Percentiles rank a stretch among this genome's conserved stretches.
Evolutionary conservation across 306 rosid species (phyloP).

Genomic region (Cyclanthera cordifolia): DNA sequence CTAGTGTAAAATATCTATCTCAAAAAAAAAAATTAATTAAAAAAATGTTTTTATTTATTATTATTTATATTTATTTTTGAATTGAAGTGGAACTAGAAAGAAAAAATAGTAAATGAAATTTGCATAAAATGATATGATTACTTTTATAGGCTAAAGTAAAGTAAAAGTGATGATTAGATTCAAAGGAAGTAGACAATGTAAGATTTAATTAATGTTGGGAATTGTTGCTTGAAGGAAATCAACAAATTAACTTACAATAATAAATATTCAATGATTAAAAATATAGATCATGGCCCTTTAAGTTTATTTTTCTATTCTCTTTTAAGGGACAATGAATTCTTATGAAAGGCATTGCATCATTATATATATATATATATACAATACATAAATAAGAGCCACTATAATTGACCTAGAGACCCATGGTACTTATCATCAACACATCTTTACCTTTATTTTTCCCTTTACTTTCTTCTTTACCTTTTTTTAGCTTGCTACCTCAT

Average conservation of each 20-base stretch:
- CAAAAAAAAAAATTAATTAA: too few relatives aligned
- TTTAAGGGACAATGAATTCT: background rate
- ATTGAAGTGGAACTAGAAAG: too few relatives aligned
- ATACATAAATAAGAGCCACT: background rate
- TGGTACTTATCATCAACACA: background rate
- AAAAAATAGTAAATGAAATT: too few relatives aligned
- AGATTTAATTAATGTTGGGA: background rate
- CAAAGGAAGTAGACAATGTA: background rate
- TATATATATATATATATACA: background rate
- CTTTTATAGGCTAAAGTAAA: background rate
- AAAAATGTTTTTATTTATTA: too few relatives aligned
- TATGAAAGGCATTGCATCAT: conserved; percentile 12
- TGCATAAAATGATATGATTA: too few relatives aligned
- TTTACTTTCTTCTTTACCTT: background rate
- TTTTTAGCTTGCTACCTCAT: background rate
- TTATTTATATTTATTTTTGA: too few relatives aligned
- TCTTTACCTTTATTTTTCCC: background rate
- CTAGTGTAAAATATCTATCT: too few relatives aligned
- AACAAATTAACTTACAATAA: background rate
- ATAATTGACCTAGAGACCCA: conserved; percentile 1
- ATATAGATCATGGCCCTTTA: background rate
- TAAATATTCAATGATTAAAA: conserved; percentile 2
- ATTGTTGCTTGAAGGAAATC: background rate
- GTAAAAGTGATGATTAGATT: background rate
- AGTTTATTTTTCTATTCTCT: background rate